These are phyloP conservation scores for Curvularia spicifera DNA, from an alignment of 2,329 filamentous ascomycete species.

Conservation along the genomic window DNA sequence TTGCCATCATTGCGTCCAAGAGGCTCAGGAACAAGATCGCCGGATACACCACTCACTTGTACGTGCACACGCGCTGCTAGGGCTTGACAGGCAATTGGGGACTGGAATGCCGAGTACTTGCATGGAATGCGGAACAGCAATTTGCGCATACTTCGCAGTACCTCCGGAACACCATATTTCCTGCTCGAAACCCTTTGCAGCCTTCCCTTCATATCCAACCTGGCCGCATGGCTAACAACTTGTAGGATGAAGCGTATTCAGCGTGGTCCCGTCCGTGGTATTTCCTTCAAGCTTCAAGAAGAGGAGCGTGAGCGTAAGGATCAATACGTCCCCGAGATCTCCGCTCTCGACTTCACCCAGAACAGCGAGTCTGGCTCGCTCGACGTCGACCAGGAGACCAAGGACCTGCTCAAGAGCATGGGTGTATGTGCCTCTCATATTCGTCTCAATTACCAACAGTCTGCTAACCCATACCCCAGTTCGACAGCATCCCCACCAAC, in stretches of 20 bases:
- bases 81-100: conserved; percentile 74
- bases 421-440: conserved; percentile 74
- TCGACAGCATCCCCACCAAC: conserved; percentile 97
- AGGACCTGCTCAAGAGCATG: conserved; percentile 99
- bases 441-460: background rate
- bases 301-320: conserved; percentile 99
- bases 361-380: conserved; percentile 91
- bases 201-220: background rate
- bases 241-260: conserved; percentile 98
- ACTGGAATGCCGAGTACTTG: conserved; percentile 69
- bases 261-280: conserved; percentile 97
- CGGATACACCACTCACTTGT: conserved; percentile 82
- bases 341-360: conserved; percentile 97
- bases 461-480: conserved; percentile 61
- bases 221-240: conserved; percentile 13
- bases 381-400: conserved; percentile 96
- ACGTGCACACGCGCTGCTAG: conserved; percentile 64
- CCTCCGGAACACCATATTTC: background rate
- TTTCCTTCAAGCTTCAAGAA: conserved; percentile 99
- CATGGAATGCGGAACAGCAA: background rate
- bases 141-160: conserved; percentile 2
- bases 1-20: conserved; percentile 99
- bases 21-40: conserved; percentile 93
- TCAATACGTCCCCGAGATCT: conserved; percentile 99
- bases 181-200: background rate